Base-by-base conservation (phyloP, 169 alveolate species). In the Cryptosporidium sp. region DNA sequence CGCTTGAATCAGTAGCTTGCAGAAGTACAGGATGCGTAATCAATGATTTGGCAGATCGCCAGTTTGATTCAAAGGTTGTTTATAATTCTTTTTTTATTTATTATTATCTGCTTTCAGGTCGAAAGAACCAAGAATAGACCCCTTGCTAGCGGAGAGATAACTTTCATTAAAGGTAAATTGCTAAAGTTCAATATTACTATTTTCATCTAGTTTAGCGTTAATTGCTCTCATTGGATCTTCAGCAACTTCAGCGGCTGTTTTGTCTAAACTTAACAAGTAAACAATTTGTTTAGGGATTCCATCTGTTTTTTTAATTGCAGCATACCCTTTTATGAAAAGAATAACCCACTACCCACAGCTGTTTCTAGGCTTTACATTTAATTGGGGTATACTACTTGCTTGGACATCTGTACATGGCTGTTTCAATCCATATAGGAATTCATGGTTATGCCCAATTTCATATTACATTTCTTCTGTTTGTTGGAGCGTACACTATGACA, bases 101-200 rank as follows among this genome's bases (percentile, higher is more conserved):
- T 70, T 10, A 70, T 26, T 29, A 16, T 70, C 31, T 29, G 58
- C 31, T 39, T 80, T 23, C 85, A 92, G 61, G 99, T 97, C 1
- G 97, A 96, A 50, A 84, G 99, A 58, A 98, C 99, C n/a, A 95
- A 94, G 85, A 84, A 75, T 9, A 93, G 99, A 43, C 99, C 99
- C 12, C 61, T 98, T 43, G 99, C 99, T 18, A 85, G 97, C 74
- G 97, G 98, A n/a, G 95, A 93, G 45, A 71, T 98, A 7, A 59
- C 95, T 3, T 84, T 75, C 16, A 59, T 12, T 0, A 26, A 67
- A 31, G 71, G 73, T 67, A 67, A 39, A 31, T 39, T 37, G 33
- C 45, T 18, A 2, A 14, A n/a, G 43, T 85, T 59, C 91, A 71
- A 35, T 89, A 89, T 41, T 91, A 75, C 50, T 39, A 3, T 69